Conservation (phyloP, 164 flowering plant species). For the Umbilicus rupestris region DNA sequence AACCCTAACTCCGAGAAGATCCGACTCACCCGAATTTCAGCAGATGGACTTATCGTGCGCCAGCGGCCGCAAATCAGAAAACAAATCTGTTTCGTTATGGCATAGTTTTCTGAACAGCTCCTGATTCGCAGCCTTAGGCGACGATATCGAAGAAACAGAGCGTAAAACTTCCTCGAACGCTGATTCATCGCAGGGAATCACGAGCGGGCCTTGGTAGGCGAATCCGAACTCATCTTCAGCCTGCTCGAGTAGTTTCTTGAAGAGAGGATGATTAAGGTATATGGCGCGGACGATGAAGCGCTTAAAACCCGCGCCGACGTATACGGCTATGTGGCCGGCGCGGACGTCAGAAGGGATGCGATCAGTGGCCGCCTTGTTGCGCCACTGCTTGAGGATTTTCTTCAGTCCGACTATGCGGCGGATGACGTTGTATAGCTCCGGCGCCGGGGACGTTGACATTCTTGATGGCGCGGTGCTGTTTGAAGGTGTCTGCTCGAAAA, state of each 20-base stretch:
- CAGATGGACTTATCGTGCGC: no score
- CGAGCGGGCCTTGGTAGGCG: conserved; percentile 24
- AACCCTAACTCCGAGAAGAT: no score
- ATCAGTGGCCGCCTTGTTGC: conserved; percentile 18
- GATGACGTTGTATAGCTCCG: conserved; percentile 20
- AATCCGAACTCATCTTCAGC: conserved; percentile 39
- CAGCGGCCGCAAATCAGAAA: no score
- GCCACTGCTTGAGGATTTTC: conserved; percentile 30
- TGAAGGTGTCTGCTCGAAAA: no score
- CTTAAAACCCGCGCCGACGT: conserved; percentile 32
- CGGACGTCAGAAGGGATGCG: conserved; percentile 49
- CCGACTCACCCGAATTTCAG: no score
- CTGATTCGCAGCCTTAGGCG: no score
- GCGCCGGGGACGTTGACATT: not conserved
- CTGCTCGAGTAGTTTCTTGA: conserved; percentile 17
- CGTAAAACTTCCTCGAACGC: conserved; percentile 22
- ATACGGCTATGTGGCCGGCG: conserved; percentile 59
- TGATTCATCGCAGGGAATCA: conserved; percentile 33
- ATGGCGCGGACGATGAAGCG: conserved; percentile 50
- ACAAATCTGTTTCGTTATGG: no score
- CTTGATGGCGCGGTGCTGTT: not conserved
- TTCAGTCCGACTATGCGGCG: conserved; percentile 28
- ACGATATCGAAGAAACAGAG: conserved; percentile 14
- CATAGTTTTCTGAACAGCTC: no score
- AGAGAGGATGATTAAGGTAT: conserved; percentile 37